Evolutionary conservation across 805 yeast genomes (phyloP).

Genomic region (Suhomyces kilbournensis): DNA sequence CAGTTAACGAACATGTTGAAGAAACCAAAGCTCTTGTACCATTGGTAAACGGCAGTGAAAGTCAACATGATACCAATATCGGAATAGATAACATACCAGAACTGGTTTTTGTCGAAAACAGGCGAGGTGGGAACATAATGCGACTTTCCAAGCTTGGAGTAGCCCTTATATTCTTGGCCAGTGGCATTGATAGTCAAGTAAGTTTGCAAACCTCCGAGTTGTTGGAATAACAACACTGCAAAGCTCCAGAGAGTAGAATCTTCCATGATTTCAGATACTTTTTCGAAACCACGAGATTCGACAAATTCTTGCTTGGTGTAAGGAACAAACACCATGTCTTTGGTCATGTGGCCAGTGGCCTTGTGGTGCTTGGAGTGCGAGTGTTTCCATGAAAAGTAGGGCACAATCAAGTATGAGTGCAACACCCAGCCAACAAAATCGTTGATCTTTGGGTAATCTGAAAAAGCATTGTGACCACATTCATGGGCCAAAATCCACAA

Average conservation of each 20-base stretch:
- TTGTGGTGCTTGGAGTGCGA: conserved; percentile 87
- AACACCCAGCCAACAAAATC: conserved; percentile 81
- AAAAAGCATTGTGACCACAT: conserved; percentile 87
- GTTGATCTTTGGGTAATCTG: conserved; percentile 67
- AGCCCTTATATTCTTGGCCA: conserved; percentile 60
- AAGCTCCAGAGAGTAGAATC: conserved; percentile 75
- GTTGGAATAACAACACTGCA: conserved; percentile 57
- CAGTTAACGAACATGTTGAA: conserved; percentile 65
- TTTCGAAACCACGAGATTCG: conserved; percentile 32
- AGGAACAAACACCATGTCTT: conserved; percentile 87
- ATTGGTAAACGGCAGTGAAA: conserved; percentile 50
- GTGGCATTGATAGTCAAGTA: conserved; percentile 70
- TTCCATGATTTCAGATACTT: conserved; percentile 56
- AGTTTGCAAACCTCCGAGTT: conserved; percentile 72
- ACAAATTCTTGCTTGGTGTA: conserved; percentile 57
- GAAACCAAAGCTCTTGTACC: conserved; percentile 61
- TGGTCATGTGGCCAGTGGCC: conserved; percentile 77
- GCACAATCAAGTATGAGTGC: conserved; percentile 76
- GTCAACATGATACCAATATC: conserved; percentile 69
- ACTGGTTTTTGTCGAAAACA: conserved; percentile 69
- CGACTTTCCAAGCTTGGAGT: conserved; percentile 47
- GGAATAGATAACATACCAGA: conserved; percentile 65
- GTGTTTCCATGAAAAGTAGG: conserved; percentile 84
- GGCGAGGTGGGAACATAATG: conserved; percentile 77
- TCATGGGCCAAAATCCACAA: conserved; percentile 87